These are phyloP conservation scores for Colletotrichum scovillei DNA, from an alignment of 2,329 filamentous ascomycete genomes.

Conservation along the genomic window DNA sequence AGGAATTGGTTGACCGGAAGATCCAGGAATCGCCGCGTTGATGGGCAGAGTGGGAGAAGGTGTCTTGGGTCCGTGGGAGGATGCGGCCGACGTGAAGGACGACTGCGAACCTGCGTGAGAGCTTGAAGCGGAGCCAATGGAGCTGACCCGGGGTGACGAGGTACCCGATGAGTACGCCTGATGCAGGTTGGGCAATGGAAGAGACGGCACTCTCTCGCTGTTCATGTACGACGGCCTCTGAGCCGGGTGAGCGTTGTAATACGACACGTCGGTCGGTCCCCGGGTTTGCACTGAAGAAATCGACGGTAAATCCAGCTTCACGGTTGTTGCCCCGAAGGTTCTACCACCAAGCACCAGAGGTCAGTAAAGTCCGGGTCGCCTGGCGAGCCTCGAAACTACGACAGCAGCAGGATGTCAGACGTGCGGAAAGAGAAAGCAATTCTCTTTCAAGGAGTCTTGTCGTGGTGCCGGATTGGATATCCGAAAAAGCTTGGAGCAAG, in stretches of 20 bases:
- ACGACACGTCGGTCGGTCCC: slow-evolving; percentile 77
- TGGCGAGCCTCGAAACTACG: slow-evolving; percentile 9
- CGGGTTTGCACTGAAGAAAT: slow-evolving; percentile 86
- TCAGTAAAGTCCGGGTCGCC: slow-evolving; percentile 22
- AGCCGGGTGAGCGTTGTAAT: slow-evolving; percentile 75
- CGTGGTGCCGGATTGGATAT: neutral
- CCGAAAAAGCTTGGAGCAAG: neutral
- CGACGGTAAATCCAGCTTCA: slow-evolving; percentile 94
- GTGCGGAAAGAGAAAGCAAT: neutral
- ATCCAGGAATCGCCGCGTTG: slow-evolving; percentile 55
- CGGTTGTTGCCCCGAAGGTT: slow-evolving; percentile 66
- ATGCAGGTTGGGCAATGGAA: slow-evolving; percentile 76
- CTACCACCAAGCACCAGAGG: slow-evolving; percentile 11
- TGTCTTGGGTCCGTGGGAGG: slow-evolving; percentile 77
- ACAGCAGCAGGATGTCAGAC: neutral
- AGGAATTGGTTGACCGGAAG: slow-evolving; percentile 50
- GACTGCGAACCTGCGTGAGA: slow-evolving; percentile 65
- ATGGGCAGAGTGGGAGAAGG: slow-evolving; percentile 77
- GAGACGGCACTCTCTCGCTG: slow-evolving; percentile 76
- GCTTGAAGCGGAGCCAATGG: slow-evolving; percentile 71
- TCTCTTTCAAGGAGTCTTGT: slow-evolving; percentile 5
- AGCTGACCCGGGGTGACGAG: slow-evolving; percentile 81
- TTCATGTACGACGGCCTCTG: slow-evolving; percentile 75
- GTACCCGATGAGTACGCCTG: slow-evolving; percentile 78
- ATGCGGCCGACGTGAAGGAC: slow-evolving; percentile 65